phyloP scores from a whole-genome alignment of 2,329 filamentous ascomycete species.

The Sclerotinia nivalis region DNA sequence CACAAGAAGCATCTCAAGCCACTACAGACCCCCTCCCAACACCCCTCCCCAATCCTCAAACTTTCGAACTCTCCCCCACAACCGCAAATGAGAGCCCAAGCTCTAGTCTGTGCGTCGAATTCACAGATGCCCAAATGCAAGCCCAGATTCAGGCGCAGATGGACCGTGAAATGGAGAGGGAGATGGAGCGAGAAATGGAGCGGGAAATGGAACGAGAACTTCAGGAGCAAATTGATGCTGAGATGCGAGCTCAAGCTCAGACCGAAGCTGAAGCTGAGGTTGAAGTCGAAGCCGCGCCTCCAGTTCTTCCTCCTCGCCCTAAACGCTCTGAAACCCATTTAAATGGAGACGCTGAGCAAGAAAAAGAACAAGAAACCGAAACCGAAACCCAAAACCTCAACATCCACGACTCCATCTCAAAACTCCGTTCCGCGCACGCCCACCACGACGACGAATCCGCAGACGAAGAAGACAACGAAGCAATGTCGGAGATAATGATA shows the following conservation, averaged over 20 bases:
- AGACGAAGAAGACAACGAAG: conserved; percentile 3
- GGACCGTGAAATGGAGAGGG: neutral
- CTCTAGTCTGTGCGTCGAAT: conserved; percentile 1
- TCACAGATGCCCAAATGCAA: conserved; percentile 12
- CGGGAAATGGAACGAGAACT: conserved; percentile 1
- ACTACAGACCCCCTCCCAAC: neutral
- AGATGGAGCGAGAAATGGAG: conserved; percentile 1
- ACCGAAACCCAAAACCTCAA: neutral
- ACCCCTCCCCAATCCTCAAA: conserved; percentile 1
- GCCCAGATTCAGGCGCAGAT: conserved; percentile 6
- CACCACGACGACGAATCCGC: neutral
- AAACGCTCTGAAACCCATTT: neutral
- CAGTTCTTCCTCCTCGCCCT: neutral
- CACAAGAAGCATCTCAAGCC: neutral
- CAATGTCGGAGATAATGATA: neutral
- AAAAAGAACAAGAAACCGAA: neutral
- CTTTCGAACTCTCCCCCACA: conserved; percentile 2
- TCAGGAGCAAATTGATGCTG: conserved; percentile 2
- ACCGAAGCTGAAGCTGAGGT: neutral
- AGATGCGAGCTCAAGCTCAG: neutral
- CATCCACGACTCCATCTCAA: neutral
- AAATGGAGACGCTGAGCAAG: neutral
- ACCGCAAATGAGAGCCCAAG: neutral
- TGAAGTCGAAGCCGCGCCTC: neutral
- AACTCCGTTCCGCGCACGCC: neutral